Conservation (phyloP, 495 filamentous ascomycete species). For the Daldinia vernicosa region DNA sequence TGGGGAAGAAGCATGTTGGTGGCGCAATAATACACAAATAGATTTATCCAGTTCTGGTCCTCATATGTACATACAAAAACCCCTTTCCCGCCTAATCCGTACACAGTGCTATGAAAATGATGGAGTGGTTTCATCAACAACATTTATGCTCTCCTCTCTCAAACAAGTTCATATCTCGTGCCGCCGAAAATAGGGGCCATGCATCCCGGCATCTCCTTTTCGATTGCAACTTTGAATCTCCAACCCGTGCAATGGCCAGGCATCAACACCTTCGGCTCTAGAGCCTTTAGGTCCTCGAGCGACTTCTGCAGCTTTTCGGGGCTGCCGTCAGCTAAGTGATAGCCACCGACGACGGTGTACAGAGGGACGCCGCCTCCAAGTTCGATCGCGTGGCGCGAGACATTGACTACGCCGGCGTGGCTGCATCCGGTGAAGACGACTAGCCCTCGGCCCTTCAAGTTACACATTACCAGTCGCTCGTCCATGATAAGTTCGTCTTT, state of each 20-base stretch:
- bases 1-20: not conserved
- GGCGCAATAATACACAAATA: not conserved
- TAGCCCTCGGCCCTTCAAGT: constrained; percentile 66
- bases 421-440: constrained; percentile 71
- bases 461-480: constrained; percentile 67
- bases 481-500: constrained; percentile 65
- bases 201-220: constrained; percentile 63
- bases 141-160: constrained; percentile 26
- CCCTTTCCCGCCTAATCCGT: not conserved
- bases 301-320: constrained; percentile 57
- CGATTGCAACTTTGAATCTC: constrained; percentile 68
- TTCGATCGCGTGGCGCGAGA: constrained; percentile 59
- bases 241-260: constrained; percentile 71
- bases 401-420: constrained; percentile 69
- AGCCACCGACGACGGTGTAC: constrained; percentile 68
- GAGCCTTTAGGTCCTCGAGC: constrained; percentile 59
- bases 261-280: constrained; percentile 64
- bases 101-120: not conserved
- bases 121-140: not conserved
- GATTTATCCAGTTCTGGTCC: not conserved
- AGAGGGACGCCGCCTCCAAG: constrained; percentile 55
- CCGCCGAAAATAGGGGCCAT: constrained; percentile 68
- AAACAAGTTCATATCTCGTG: constrained; percentile 56
- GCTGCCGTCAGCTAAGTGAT: constrained; percentile 64
- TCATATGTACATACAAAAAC: not conserved